phyloP scores from a whole-genome alignment of 495 filamentous ascomycete species.

The Collariella sp. region DNA sequence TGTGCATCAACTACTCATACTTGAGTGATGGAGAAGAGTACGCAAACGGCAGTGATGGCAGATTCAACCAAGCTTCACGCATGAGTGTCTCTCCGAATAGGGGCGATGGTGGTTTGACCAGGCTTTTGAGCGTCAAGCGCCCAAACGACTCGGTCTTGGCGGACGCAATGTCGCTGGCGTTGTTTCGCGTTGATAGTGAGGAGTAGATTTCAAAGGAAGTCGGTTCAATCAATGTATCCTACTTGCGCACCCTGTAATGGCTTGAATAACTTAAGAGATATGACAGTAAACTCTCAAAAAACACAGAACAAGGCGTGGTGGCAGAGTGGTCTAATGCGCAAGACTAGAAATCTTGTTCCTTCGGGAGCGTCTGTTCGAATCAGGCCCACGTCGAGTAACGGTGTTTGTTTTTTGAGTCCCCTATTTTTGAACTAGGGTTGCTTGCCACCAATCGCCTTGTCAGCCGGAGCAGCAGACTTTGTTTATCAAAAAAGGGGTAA shows the following conservation, averaged over 20 bases:
- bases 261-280: too few species aligned
- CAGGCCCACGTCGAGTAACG: not conserved
- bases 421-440: not conserved
- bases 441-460: not conserved
- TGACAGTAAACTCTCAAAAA: too few species aligned
- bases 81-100: not conserved
- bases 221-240: not conserved
- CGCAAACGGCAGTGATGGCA: constrained; percentile 3
- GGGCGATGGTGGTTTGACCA: constrained; percentile 19
- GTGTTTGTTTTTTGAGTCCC: not conserved
- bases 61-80: constrained; percentile 4
- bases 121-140: constrained; percentile 24
- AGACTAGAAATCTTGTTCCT: not conserved
- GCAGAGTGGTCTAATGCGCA: too few species aligned
- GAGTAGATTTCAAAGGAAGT: not conserved
- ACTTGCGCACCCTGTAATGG: too few species aligned
- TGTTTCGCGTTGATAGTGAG: constrained; percentile 19
- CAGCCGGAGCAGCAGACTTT: too few species aligned
- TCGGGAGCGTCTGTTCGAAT: not conserved
- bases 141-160: constrained; percentile 21
- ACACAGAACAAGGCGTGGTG: too few species aligned
- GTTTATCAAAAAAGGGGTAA: too few species aligned
- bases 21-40: not conserved
- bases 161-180: constrained; percentile 27
- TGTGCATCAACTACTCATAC: not conserved